Conservation (phyloP, 345 rosid genomes). For the Heritiera littoralis region DNA sequence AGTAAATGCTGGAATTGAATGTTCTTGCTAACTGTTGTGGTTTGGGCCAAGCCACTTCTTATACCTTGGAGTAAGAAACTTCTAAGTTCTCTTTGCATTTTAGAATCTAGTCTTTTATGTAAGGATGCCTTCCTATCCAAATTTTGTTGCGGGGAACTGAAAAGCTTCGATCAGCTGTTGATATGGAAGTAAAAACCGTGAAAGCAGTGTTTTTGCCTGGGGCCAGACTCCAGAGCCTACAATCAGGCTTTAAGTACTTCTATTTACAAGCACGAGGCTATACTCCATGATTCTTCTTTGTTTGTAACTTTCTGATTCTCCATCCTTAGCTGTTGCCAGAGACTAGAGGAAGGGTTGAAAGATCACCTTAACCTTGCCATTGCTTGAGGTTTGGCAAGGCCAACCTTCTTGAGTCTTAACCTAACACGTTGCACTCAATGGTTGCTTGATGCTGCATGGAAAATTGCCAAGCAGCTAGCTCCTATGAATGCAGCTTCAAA, state of each 20-base stretch:
- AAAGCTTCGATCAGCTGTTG: slow-evolving; percentile 2
- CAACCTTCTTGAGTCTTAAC: not conserved
- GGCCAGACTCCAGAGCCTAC: not conserved
- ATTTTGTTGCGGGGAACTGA: not conserved
- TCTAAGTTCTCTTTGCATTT: slow-evolving; percentile 1
- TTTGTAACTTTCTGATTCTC: not conserved
- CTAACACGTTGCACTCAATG: not conserved
- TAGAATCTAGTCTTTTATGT: not conserved
- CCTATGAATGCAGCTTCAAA: not conserved
- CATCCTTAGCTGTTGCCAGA: not conserved
- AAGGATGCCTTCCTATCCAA: not conserved
- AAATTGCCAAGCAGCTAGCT: slow-evolving; percentile 11
- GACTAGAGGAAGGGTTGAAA: not conserved
- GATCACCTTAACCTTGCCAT: not conserved
- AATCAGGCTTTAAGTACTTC: not conserved
- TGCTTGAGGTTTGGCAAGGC: not conserved
- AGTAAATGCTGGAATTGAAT: slow-evolving; percentile 3
- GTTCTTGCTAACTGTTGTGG: not conserved
- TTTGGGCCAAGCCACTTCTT: not conserved
- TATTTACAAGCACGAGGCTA: not conserved
- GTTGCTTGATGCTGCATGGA: not conserved
- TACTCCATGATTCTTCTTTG: not conserved
- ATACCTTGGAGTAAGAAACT: not conserved
- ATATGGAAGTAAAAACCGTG: not conserved
- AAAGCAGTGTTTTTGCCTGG: not conserved